Percentiles rank a stretch among this genome's conserved stretches.
Evolutionary conservation across 768 basidiomycete genomes (phyloP).

Genomic region (Lactarius akahatsu): DNA sequence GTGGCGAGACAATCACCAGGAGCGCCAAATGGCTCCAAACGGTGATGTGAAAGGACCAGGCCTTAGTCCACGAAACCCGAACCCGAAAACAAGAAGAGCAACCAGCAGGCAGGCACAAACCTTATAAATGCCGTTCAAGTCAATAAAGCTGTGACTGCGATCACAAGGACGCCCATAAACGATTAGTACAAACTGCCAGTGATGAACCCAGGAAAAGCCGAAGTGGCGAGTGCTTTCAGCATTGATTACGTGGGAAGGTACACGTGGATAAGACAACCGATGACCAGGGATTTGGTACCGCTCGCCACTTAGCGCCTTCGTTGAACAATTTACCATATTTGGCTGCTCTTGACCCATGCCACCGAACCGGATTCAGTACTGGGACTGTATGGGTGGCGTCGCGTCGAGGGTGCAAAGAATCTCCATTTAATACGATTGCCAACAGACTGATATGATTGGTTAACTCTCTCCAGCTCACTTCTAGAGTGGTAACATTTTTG

Average conservation of each 20-base stretch:
- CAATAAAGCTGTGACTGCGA: slow-evolving; percentile 22
- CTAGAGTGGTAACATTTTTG: neutral
- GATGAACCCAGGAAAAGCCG: slow-evolving; percentile 11
- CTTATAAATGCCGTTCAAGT: slow-evolving; percentile 26
- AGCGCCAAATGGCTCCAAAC: slow-evolving; percentile 18
- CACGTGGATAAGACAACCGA: slow-evolving; percentile 15
- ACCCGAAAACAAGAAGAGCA: slow-evolving; percentile 5
- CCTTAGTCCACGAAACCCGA: slow-evolving; percentile 5
- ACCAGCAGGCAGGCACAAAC: slow-evolving; percentile 23
- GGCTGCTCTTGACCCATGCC: neutral
- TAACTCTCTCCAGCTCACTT: slow-evolving; percentile 3
- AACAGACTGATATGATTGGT: neutral
- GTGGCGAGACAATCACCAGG: slow-evolving; percentile 25
- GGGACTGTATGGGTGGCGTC: neutral
- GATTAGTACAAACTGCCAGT: slow-evolving; percentile 20
- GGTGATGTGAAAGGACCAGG: slow-evolving; percentile 26
- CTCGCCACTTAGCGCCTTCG: slow-evolving; percentile 1
- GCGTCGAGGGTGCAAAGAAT: neutral
- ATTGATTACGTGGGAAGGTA: slow-evolving; percentile 23
- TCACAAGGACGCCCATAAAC: slow-evolving; percentile 27
- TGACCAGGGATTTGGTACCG: slow-evolving; percentile 4
- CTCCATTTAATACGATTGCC: neutral
- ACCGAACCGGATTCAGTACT: neutral
- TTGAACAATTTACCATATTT: slow-evolving; percentile 10
- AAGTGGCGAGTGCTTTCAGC: slow-evolving; percentile 19